phyloP scores from a whole-genome alignment of 2,329 filamentous ascomycete species.

The Aspergillus amoenus region DNA sequence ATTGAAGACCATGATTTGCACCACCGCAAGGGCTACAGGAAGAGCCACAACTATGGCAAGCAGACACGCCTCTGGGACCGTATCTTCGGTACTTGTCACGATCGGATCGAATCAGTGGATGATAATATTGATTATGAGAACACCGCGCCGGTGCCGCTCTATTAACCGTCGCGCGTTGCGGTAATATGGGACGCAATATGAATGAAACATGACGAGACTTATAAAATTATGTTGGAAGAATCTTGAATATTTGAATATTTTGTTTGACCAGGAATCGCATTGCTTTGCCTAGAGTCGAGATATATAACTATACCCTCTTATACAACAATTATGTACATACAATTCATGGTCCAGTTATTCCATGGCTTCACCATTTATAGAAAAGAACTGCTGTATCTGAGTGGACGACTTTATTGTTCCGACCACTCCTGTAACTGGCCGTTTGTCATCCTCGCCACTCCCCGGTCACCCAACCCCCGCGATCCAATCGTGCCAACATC shows the following conservation, averaged over 20 bases:
- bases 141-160: slow-evolving; percentile 11
- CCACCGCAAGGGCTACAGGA: slow-evolving; percentile 18
- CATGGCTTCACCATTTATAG: not conserved
- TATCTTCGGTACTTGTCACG: slow-evolving; percentile 16
- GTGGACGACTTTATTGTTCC: not conserved
- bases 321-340: not conserved
- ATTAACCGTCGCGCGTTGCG: not conserved
- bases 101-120: slow-evolving; percentile 12
- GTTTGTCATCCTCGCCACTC: not conserved
- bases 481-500: not conserved
- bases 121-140: slow-evolving; percentile 17
- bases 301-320: not conserved
- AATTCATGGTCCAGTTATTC: not conserved
- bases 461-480: not conserved
- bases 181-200: not conserved
- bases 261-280: not conserved
- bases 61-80: slow-evolving; percentile 21
- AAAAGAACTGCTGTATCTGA: not conserved
- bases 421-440: not conserved
- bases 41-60: slow-evolving; percentile 20
- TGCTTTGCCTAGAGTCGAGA: not conserved
- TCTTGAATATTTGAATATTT: not conserved
- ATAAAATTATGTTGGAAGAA: not conserved
- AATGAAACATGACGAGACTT: not conserved
- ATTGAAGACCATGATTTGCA: slow-evolving; percentile 20